Percentiles rank a stretch among this genome's conserved stretches.
These are phyloP conservation scores for Erythrobasidium hasegawianum DNA, from an alignment of 1,284 basidiomycete genomes.

Conservation along the genomic window DNA sequence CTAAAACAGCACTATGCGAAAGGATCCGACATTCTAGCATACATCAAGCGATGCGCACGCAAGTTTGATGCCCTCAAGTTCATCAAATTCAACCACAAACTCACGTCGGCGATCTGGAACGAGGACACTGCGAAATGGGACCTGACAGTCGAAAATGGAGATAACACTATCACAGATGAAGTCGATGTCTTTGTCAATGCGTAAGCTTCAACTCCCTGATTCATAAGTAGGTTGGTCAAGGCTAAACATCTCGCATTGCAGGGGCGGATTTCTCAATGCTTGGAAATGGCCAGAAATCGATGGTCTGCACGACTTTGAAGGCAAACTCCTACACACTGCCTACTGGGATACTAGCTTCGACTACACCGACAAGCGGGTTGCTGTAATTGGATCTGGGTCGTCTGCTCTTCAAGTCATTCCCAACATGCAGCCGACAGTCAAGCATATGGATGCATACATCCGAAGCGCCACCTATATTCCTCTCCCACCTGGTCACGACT, in stretches of 20 bases:
- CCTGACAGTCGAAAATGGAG: slow-evolving; percentile 37
- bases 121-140: slow-evolving; percentile 43
- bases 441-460: slow-evolving; percentile 44
- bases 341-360: slow-evolving; percentile 59
- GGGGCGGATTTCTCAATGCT: slow-evolving; percentile 41
- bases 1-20: slow-evolving; percentile 40
- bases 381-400: slow-evolving; percentile 63
- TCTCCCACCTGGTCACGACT: slow-evolving; percentile 40
- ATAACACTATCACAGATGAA: slow-evolving; percentile 38
- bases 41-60: slow-evolving; percentile 42
- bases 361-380: slow-evolving; percentile 57
- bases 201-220: background rate
- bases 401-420: slow-evolving; percentile 55
- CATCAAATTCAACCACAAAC: slow-evolving; percentile 43
- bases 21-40: slow-evolving; percentile 43
- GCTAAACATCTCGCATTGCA: slow-evolving; percentile 11
- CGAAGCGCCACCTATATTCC: slow-evolving; percentile 44
- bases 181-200: slow-evolving; percentile 47
- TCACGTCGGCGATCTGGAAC: slow-evolving; percentile 43
- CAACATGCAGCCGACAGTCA: slow-evolving; percentile 41
- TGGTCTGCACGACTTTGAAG: slow-evolving; percentile 56
- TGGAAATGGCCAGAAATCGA: slow-evolving; percentile 51
- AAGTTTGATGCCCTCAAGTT: slow-evolving; percentile 41
- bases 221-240: background rate
- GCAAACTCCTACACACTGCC: slow-evolving; percentile 58